These are phyloP conservation scores for Coelastrella sp. DNA, from an alignment of 139 green algal species.

Conservation along the genomic window DNA sequence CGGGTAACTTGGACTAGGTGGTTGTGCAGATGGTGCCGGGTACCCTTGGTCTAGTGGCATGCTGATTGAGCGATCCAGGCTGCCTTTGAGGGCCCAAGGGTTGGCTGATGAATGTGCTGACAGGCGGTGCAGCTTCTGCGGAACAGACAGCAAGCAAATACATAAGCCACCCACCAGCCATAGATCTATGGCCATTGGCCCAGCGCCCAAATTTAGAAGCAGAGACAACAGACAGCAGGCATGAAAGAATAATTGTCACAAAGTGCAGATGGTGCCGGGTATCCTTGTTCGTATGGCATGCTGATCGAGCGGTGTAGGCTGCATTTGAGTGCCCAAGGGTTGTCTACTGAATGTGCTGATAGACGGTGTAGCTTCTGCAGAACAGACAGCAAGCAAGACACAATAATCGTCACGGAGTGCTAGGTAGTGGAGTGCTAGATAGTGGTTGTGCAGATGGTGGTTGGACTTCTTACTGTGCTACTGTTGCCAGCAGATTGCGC, in stretches of 20 bases:
- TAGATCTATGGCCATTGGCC: background rate
- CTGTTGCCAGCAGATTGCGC: too few relatives aligned
- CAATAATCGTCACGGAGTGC: too few relatives aligned
- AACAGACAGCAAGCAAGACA: too few relatives aligned
- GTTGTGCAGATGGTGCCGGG: constrained; percentile 6
- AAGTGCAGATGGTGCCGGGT: background rate
- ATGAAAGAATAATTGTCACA: too few relatives aligned
- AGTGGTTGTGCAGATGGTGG: background rate
- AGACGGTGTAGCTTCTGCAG: background rate
- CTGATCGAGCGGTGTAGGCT: constrained; percentile 14
- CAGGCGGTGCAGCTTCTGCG: background rate
- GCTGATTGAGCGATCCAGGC: constrained; percentile 24
- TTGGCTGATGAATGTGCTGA: background rate
- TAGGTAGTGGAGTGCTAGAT: too few relatives aligned
- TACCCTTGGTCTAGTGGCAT: background rate
- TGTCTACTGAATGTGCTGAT: background rate
- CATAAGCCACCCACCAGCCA: background rate
- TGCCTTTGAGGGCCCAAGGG: background rate
- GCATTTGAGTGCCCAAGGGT: background rate
- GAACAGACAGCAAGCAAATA: too few relatives aligned
- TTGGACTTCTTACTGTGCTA: too few relatives aligned
- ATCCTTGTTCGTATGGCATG: background rate
- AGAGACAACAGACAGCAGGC: too few relatives aligned
- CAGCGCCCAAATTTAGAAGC: background rate
- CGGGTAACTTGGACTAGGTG: constrained; percentile 1